phyloP scores from a whole-genome alignment of 1,139 yeast genomes.

The Meyerozyma guilliermondii region DNA sequence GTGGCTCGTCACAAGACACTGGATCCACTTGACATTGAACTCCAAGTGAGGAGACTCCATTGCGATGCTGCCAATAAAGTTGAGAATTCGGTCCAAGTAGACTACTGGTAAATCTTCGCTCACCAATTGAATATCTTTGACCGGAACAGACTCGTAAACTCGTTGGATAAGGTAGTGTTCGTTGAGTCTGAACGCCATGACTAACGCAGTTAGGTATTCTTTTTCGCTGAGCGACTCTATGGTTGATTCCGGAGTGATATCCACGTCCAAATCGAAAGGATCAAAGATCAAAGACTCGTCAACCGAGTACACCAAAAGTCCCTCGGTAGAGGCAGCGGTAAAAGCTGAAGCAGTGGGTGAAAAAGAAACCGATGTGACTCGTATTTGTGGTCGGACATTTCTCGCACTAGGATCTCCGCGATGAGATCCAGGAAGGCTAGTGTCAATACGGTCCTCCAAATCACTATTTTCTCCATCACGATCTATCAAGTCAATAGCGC shows the following conservation, averaged over 20 bases:
- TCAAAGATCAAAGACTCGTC: constrained; percentile 77
- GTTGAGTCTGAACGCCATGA: constrained; percentile 91
- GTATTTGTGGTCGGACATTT: constrained; percentile 69
- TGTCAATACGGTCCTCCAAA: constrained; percentile 74
- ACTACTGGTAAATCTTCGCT: constrained; percentile 67
- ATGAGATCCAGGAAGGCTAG: constrained; percentile 79
- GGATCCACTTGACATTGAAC: constrained; percentile 78
- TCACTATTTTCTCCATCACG: constrained; percentile 84
- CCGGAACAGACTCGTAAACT: constrained; percentile 74
- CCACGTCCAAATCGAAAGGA: constrained; percentile 92
- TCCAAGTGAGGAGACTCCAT: constrained; percentile 79
- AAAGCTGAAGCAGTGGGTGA: constrained; percentile 91
- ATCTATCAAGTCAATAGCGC: constrained; percentile 78
- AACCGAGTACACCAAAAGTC: constrained; percentile 74
- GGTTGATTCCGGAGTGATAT: constrained; percentile 80
- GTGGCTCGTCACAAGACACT: constrained; percentile 60
- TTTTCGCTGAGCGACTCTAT: constrained; percentile 55
- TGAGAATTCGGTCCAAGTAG: constrained; percentile 63
- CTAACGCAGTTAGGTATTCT: constrained; percentile 74
- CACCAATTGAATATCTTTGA: constrained; percentile 64
- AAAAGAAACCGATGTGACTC: constrained; percentile 72
- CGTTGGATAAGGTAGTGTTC: constrained; percentile 69
- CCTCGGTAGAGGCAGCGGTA: constrained; percentile 96
- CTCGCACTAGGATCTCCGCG: constrained; percentile 86
- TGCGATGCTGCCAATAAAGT: constrained; percentile 62